phyloP scores from a whole-genome alignment of 352 stramenopile species.

The Phytophthora lateralis region DNA sequence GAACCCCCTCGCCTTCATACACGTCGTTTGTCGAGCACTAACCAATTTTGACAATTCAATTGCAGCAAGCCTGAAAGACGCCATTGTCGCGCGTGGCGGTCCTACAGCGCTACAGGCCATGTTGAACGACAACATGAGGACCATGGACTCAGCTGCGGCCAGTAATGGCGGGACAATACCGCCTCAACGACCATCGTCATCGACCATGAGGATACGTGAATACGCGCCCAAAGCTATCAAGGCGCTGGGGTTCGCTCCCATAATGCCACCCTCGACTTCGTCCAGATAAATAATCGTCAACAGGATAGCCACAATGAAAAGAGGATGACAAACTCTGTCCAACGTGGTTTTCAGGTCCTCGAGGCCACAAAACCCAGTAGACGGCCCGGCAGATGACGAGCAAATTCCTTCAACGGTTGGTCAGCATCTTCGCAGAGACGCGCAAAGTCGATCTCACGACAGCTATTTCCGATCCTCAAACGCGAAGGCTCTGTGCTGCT shows the following conservation, averaged over 20 bases:
- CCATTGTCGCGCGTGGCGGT: constrained; percentile 56
- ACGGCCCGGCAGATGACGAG: neutral
- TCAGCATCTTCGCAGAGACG: neutral
- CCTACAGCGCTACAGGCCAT: constrained; percentile 67
- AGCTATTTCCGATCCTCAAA: constrained; percentile 25
- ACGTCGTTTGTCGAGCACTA: constrained; percentile 6
- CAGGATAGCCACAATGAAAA: neutral
- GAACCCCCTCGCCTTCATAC: neutral
- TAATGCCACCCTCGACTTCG: constrained; percentile 22
- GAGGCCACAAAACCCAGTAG: no score
- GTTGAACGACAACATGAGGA: constrained; percentile 53
- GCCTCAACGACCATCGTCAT: constrained; percentile 43
- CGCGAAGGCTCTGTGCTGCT: neutral
- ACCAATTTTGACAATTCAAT: neutral
- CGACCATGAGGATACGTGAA: constrained; percentile 74
- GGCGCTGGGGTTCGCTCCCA: constrained; percentile 61
- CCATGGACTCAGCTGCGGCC: neutral
- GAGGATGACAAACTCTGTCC: neutral
- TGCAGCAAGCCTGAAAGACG: constrained; percentile 57
- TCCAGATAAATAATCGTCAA: neutral
- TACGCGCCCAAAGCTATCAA: constrained; percentile 80
- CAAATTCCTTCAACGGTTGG: constrained; percentile 1
- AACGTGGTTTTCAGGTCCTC: constrained; percentile 2
- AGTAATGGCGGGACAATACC: constrained; percentile 1
- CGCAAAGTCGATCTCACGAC: neutral